These are phyloP conservation scores for Colletotrichum tanaceti DNA, from an alignment of 2,329 filamentous ascomycete species.

Conservation along the genomic window DNA sequence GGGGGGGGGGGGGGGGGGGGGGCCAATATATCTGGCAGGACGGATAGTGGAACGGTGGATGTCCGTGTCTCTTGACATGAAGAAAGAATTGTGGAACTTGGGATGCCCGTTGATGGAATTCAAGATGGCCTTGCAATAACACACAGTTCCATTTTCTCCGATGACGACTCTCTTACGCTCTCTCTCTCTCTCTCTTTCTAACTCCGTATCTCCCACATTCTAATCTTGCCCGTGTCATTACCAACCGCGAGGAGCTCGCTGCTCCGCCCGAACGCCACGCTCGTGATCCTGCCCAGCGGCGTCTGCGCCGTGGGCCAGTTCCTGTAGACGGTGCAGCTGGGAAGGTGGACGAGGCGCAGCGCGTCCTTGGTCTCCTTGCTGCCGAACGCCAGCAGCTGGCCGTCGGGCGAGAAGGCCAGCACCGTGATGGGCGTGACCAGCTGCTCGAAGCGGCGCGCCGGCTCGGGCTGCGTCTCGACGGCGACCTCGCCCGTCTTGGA, in stretches of 20 bases:
- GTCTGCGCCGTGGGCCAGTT: conserved; percentile 97
- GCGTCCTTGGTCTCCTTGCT: conserved; percentile 91
- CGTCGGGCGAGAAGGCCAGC: conserved; percentile 86
- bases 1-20: too few relatives aligned
- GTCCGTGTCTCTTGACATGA: neutral
- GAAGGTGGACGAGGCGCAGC: conserved; percentile 86
- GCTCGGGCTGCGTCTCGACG: conserved; percentile 76
- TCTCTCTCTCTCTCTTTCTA: conserved; percentile 51
- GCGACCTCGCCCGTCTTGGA: conserved; percentile 53
- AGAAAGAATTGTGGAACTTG: neutral
- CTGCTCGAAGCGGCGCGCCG: conserved; percentile 81
- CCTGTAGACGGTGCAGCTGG: conserved; percentile 91
- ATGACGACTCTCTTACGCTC: neutral
- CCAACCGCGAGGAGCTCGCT: conserved; percentile 83
- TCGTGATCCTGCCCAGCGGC: conserved; percentile 84
- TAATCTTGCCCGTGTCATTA: conserved; percentile 88
- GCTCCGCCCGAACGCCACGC: conserved; percentile 74
- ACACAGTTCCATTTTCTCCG: conserved; percentile 6
- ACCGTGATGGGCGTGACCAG: conserved; percentile 86
- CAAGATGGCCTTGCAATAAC: conserved; percentile 13
- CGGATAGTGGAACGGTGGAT: too few relatives aligned
- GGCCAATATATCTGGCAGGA: too few relatives aligned
- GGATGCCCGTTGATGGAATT: conserved; percentile 6
- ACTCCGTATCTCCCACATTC: conserved; percentile 87
- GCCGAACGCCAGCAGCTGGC: conserved; percentile 87